Evolutionary conservation across 441 rosid genomes (phyloP).

Genomic region (Syzygium syzygioides): DNA sequence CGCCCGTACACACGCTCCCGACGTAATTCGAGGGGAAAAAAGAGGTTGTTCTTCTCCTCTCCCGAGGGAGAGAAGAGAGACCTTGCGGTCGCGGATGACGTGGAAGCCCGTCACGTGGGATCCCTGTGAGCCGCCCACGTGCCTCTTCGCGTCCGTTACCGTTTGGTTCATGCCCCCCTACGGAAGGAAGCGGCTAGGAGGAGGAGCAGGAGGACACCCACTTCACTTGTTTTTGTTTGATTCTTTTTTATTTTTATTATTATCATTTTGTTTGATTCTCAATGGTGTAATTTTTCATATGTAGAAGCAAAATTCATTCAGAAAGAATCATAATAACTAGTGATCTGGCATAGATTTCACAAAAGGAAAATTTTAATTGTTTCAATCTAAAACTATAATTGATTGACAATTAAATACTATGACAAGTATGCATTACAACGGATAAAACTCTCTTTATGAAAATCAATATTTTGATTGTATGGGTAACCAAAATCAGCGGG

Average conservation of each 20-base stretch:
- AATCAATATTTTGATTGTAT: no score
- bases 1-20: not conserved
- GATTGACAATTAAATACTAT: no score
- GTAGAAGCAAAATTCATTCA: no score
- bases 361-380: no score
- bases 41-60: accelerated
- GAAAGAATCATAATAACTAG: no score
- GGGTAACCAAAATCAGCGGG: no score
- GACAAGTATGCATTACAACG: no score
- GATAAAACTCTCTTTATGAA: no score
- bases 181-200: not conserved
- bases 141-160: not conserved
- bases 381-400: no score
- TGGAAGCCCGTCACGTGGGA: not conserved
- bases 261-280: no score
- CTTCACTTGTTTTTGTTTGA: not conserved
- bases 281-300: no score
- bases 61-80: not conserved
- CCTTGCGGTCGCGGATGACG: not conserved
- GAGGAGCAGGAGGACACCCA: not conserved
- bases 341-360: no score
- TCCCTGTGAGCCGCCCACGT: not conserved
- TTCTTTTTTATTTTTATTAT: not conserved
- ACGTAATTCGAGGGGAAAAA: not conserved
- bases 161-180: not conserved